Evolutionary conservation across 371 early-diverging fungal species (phyloP).

Genomic region (Mortierella sp.): DNA sequence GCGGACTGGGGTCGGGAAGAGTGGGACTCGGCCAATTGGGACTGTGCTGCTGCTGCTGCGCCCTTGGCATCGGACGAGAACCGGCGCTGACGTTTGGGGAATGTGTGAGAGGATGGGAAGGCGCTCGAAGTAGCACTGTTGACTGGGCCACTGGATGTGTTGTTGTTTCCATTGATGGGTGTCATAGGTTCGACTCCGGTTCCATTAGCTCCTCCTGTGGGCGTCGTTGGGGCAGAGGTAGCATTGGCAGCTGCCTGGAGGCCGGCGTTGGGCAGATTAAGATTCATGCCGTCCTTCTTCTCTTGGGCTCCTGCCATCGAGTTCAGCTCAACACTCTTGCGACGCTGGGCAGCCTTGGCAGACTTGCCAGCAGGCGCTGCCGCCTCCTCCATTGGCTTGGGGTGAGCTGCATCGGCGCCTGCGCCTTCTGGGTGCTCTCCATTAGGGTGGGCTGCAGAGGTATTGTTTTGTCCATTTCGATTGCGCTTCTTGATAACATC

Average conservation of each 20-base stretch:
- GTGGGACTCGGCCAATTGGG: conserved; percentile 31
- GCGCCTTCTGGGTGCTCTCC: conserved; percentile 23
- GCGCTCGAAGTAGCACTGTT: conserved; percentile 5
- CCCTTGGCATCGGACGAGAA: conserved; percentile 54
- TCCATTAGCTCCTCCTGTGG: conserved; percentile 32
- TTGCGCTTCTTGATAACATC: conserved; percentile 91
- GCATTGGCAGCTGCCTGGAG: conserved; percentile 16
- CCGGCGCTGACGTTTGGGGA: conserved; percentile 57
- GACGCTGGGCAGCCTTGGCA: conserved; percentile 36
- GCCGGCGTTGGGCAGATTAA: conserved; percentile 31
- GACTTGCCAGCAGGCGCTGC: conserved; percentile 20
- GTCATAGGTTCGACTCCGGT: conserved; percentile 12
- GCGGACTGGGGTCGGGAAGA: conserved; percentile 26
- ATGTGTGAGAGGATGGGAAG: conserved; percentile 44
- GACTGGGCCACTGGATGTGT: not conserved
- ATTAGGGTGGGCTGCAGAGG: conserved; percentile 9
- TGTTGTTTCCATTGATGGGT: conserved; percentile 14
- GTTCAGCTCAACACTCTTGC: conserved; percentile 52
- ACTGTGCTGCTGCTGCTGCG: conserved; percentile 35
- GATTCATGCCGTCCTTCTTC: conserved; percentile 37
- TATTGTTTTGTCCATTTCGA: conserved; percentile 60
- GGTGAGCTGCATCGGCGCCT: conserved; percentile 13
- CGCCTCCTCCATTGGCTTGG: conserved; percentile 40
- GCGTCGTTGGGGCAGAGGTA: conserved; percentile 45
- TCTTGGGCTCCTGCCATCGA: conserved; percentile 36